Evolutionary conservation across 2,329 filamentous ascomycete genomes (phyloP).

Genomic region (Onygenales sp.): DNA sequence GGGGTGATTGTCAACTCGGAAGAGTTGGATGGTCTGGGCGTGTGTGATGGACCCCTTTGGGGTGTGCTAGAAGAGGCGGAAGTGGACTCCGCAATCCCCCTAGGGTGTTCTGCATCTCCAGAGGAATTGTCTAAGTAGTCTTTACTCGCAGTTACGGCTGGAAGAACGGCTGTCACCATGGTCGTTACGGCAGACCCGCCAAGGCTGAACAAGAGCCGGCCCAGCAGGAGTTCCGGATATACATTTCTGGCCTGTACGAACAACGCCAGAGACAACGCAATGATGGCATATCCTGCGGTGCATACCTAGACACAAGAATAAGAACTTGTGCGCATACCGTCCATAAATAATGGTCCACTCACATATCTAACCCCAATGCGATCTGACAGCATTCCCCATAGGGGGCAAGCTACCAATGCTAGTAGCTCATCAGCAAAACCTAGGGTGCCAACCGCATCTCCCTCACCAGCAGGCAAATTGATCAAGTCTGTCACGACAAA

Average conservation of each 20-base stretch:
- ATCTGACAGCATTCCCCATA: slow-evolving; percentile 42
- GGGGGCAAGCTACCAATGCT: slow-evolving; percentile 38
- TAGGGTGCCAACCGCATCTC: slow-evolving; percentile 49
- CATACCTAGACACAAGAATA: slow-evolving; percentile 29
- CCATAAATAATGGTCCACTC: slow-evolving; percentile 13
- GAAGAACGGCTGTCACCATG: slow-evolving; percentile 94
- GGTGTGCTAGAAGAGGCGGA: not conserved
- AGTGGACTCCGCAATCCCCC: not conserved
- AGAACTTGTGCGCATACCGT: slow-evolving; percentile 4
- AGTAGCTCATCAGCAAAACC: slow-evolving; percentile 43
- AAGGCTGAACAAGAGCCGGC: slow-evolving; percentile 76
- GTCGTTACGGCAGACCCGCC: slow-evolving; percentile 91
- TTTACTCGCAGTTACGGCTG: slow-evolving; percentile 47
- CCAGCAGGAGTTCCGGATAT: slow-evolving; percentile 79
- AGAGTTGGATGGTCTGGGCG: slow-evolving; percentile 43
- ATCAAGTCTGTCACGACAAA: slow-evolving; percentile 57
- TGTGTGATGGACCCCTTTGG: slow-evolving; percentile 7
- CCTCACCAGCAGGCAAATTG: slow-evolving; percentile 45
- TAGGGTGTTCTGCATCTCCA: slow-evolving; percentile 10
- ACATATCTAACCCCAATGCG: slow-evolving; percentile 39
- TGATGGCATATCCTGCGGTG: slow-evolving; percentile 70
- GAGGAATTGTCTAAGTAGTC: slow-evolving; percentile 14
- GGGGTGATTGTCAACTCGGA: slow-evolving; percentile 53
- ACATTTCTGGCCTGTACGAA: slow-evolving; percentile 82
- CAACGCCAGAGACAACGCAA: slow-evolving; percentile 65